A percentile compares a stretch with the other conserved stretches of the same genome.
Evolutionary conservation across 176 grass and related monocot species (phyloP).

Genomic region (Oryza coarctata): DNA sequence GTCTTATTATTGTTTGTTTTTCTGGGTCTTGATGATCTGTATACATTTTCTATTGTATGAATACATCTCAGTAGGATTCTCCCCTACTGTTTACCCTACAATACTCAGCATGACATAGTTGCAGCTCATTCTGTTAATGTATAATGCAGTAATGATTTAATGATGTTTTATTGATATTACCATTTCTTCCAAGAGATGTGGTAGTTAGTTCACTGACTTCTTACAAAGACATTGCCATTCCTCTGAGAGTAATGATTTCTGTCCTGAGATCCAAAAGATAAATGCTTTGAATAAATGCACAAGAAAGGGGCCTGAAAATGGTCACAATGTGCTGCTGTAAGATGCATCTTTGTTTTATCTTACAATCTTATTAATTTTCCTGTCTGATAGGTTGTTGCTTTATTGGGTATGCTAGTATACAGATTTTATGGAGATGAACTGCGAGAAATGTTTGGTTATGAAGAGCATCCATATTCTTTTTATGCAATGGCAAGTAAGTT

Average conservation of each 20-base stretch:
- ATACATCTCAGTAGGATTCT: not conserved
- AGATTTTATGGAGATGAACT: constrained; percentile 98
- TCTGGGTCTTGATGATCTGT: not conserved
- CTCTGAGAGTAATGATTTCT: not conserved
- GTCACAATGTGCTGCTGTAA: not conserved
- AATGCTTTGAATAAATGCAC: not conserved
- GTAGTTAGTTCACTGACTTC: not conserved
- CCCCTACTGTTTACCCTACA: not conserved
- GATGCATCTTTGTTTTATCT: constrained; percentile 25
- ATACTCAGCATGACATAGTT: not conserved
- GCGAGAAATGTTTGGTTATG: constrained; percentile 98
- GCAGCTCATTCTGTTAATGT: not conserved
- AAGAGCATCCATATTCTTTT: constrained; percentile 93
- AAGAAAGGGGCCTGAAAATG: not conserved
- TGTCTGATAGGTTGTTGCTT: constrained; percentile 78
- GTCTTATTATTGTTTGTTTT: not conserved
- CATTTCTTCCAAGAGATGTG: not conserved
- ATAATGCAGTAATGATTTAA: not conserved
- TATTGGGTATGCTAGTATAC: constrained; percentile 94
- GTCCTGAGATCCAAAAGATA: not conserved
- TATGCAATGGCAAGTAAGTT: constrained; percentile 91
- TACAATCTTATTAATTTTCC: constrained; percentile 36
- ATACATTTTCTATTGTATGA: not conserved
- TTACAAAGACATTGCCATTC: not conserved
- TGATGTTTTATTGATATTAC: no score